phyloP scores from a whole-genome alignment of 306 rosid species.

The Crataegus laevigata region DNA sequence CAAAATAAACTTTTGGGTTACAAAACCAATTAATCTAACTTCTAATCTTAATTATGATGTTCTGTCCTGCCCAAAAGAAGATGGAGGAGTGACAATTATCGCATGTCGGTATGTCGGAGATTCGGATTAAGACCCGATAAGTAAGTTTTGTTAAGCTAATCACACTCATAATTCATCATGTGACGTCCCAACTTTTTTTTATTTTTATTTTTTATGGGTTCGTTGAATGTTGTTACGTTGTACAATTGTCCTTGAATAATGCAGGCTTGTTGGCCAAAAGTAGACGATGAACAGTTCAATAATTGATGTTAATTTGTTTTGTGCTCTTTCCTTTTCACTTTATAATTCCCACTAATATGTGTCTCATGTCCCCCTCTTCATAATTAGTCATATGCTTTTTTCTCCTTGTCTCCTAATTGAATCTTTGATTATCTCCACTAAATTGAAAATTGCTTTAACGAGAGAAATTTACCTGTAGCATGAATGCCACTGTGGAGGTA shows the following conservation, averaged over 20 bases:
- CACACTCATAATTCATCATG: conserved; percentile 9
- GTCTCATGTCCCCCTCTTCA: not conserved
- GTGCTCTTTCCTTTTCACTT: not conserved
- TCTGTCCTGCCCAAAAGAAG: not conserved
- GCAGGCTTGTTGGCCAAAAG: not conserved
- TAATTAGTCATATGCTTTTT: conserved; percentile 17
- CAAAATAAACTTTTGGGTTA: too few relatives aligned
- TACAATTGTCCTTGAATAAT: not conserved
- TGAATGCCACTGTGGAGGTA: too few relatives aligned
- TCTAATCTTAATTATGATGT: too few relatives aligned
- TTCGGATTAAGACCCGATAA: conserved; percentile 26
- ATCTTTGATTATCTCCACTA: not conserved
- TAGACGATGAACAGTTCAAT: not conserved
- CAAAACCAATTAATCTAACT: too few relatives aligned
- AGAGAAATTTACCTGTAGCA: too few relatives aligned
- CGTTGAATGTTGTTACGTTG: too few relatives aligned
- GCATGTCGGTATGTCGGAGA: conserved; percentile 36
- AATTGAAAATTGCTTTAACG: too few relatives aligned
- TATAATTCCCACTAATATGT: not conserved
- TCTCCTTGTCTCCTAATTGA: conserved; percentile 25
- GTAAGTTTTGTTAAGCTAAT: conserved; percentile 24
- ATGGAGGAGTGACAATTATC: conserved; percentile 1
- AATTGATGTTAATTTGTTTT: not conserved
- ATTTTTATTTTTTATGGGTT: too few relatives aligned
- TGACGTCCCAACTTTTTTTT: conserved; percentile 5